Evolutionary conservation across 2,329 filamentous ascomycete genomes (phyloP).

Genomic region (Ophiostoma novo-ulmi): DNA sequence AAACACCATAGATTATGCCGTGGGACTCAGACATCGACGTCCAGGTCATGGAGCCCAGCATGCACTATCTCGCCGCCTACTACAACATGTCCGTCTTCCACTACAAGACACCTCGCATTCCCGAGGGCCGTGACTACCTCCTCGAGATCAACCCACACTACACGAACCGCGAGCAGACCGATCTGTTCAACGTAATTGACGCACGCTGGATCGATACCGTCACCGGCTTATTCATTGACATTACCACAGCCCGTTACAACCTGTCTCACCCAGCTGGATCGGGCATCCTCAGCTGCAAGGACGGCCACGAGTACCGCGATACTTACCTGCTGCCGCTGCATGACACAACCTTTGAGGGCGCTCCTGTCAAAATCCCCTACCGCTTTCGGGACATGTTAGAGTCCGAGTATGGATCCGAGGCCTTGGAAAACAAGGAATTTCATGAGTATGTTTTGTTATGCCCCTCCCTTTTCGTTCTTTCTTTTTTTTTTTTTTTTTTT

Average conservation of each 20-base stretch:
- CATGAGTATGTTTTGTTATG: conserved; percentile 43
- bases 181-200: conserved; percentile 43
- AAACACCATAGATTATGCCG: conserved; percentile 44
- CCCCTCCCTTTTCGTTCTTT: not conserved
- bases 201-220: conserved; percentile 46
- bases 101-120: conserved; percentile 39
- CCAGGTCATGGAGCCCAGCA: conserved; percentile 62
- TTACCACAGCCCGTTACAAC: conserved; percentile 48
- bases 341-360: conserved; percentile 64
- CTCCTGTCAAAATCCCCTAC: conserved; percentile 61
- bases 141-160: conserved; percentile 47
- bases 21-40: conserved; percentile 77
- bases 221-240: conserved; percentile 47
- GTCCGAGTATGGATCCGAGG: conserved; percentile 52
- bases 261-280: conserved; percentile 40
- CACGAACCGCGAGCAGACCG: conserved; percentile 36
- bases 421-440: conserved; percentile 48
- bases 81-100: conserved; percentile 56
- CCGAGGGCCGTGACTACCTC: conserved; percentile 42
- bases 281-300: conserved; percentile 48
- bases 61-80: conserved; percentile 60
- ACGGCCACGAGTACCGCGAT: conserved; percentile 48
- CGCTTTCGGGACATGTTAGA: conserved; percentile 54
- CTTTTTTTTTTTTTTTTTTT: not conserved
- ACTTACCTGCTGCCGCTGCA: conserved; percentile 63